These are phyloP conservation scores for Barbarea vulgaris DNA, from an alignment of 345 rosid species.

Conservation along the genomic window DNA sequence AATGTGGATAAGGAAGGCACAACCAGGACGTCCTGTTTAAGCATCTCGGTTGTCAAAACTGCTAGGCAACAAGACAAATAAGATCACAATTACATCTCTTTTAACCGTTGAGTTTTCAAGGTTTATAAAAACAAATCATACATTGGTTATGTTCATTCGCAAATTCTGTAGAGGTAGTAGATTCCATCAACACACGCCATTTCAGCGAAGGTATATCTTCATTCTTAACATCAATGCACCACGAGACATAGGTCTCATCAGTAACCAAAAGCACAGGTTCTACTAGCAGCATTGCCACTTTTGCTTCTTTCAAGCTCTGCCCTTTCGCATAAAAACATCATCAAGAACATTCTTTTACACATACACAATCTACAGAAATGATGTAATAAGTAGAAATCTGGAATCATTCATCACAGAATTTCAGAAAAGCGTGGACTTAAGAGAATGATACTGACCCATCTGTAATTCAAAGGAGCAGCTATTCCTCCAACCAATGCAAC, in stretches of 20 bases:
- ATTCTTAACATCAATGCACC: slow-evolving; percentile 46
- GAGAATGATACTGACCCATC: slow-evolving; percentile 68
- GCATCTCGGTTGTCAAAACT: slow-evolving; percentile 55
- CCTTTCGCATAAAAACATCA: neutral
- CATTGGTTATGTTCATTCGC: slow-evolving; percentile 40
- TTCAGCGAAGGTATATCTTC: slow-evolving; percentile 54
- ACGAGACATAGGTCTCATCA: slow-evolving; percentile 59
- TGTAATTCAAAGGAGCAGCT: slow-evolving; percentile 79
- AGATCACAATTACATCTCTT: slow-evolving; percentile 1
- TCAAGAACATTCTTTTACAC: neutral
- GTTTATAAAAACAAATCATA: slow-evolving; percentile 5
- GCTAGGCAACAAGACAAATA: slow-evolving; percentile 19
- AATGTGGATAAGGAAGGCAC: slow-evolving; percentile 38
- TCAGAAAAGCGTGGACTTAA: neutral
- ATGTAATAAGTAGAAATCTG: neutral
- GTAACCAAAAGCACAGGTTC: slow-evolving; percentile 66
- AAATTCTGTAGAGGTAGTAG: slow-evolving; percentile 38
- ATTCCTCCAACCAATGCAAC: slow-evolving; percentile 79
- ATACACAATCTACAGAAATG: neutral
- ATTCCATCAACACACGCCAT: slow-evolving; percentile 64
- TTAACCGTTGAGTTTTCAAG: neutral
- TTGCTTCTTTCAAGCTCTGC: slow-evolving; percentile 78
- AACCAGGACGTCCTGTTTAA: slow-evolving; percentile 27
- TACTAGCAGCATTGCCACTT: slow-evolving; percentile 54
- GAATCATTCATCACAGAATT: neutral